Evolutionary conservation across 129 eudicot species (phyloP).

Genomic region (Centrapalus pauciflorus): DNA sequence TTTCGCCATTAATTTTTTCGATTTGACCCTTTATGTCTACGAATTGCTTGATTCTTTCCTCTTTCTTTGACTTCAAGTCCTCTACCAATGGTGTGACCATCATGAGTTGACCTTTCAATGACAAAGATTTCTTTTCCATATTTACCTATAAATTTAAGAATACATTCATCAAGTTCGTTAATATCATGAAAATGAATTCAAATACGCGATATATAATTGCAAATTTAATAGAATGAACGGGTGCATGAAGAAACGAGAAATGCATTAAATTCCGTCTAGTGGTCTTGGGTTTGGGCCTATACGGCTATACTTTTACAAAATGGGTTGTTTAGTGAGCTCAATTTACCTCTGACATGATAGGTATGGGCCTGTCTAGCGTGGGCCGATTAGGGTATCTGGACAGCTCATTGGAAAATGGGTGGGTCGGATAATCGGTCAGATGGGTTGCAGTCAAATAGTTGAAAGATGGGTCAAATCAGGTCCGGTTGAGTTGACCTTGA

Average conservation of each 20-base stretch:
- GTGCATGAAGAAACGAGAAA: not conserved
- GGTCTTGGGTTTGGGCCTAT: no score
- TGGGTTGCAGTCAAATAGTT: not conserved
- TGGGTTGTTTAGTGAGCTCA: no score
- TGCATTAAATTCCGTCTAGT: not conserved
- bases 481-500: not conserved
- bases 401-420: no score
- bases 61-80: conserved; percentile 54
- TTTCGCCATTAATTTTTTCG: conserved; percentile 53
- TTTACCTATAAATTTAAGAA: conserved; percentile 34
- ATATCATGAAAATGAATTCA: conserved; percentile 10
- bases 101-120: conserved; percentile 68
- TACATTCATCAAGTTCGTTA: not conserved
- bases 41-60: conserved; percentile 59
- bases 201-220: not conserved
- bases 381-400: no score
- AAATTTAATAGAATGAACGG: not conserved
- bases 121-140: conserved; percentile 42
- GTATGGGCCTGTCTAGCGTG: no score
- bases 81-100: conserved; percentile 56
- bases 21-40: conserved; percentile 60
- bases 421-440: no score
- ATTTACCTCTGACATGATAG: no score
- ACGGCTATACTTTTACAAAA: no score
- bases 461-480: not conserved